Percentiles rank a stretch among this genome's conserved stretches.
These are phyloP conservation scores for Apostasia shenzhenica DNA, from an alignment of 106 monocot genomes.

Conservation along the genomic window DNA sequence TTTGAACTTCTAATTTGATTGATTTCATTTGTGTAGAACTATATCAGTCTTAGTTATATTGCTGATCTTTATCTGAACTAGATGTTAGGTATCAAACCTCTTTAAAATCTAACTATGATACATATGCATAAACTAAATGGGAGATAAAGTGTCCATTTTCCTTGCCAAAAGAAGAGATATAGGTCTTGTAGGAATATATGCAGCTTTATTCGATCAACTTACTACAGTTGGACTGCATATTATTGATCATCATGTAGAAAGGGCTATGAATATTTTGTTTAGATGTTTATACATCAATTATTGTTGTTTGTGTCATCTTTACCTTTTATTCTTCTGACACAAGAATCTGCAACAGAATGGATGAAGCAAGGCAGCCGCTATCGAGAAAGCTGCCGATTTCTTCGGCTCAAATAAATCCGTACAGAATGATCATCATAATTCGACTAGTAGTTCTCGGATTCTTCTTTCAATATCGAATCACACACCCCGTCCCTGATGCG, in stretches of 20 bases:
- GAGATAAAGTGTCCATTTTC: not conserved
- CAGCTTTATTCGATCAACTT: not conserved
- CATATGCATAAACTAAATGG: not conserved
- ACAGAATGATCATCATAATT: constrained; percentile 77
- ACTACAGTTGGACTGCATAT: not conserved
- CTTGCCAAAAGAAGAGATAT: not conserved
- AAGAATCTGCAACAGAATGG: constrained; percentile 42
- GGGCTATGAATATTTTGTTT: not conserved
- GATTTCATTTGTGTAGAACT: not conserved
- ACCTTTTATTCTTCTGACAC: not conserved
- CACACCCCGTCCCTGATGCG: constrained; percentile 71
- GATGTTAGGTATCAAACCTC: not conserved
- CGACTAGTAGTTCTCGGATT: constrained; percentile 71
- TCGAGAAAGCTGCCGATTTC: constrained; percentile 75
- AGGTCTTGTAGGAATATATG: not conserved
- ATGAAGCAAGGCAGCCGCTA: constrained; percentile 84
- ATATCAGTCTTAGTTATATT: not conserved
- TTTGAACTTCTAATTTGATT: not conserved
- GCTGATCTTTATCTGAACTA: not conserved
- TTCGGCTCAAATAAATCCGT: constrained; percentile 75
- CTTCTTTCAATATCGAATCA: constrained; percentile 84
- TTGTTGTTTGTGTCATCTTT: too few relatives aligned
- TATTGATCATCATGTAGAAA: not conserved
- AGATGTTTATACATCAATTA: not conserved
- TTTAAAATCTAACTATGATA: not conserved